Base-by-base conservation (phyloP, 148 eudicot species). In the Rhododendron ovatum region DNA sequence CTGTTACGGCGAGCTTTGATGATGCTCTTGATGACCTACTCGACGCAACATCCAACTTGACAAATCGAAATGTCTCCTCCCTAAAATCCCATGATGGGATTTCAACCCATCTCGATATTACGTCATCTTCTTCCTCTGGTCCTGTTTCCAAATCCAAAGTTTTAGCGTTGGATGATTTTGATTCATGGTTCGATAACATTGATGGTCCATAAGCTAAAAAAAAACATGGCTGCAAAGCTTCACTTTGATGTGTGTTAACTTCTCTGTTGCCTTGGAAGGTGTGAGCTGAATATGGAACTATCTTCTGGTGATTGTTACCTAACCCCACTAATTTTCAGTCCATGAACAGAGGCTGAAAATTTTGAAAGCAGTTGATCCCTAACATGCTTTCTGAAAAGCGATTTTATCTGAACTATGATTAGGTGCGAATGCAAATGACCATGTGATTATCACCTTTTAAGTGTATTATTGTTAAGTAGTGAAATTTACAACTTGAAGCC, bases 161-260 rank as follows among this genome's bases (percentile, higher is more conserved):
- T n/a, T 59, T 94, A 73, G 45, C 45, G 45, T 41, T 41, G 45
- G 98, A 94, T 85, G 98, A 96, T 88, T 96, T 96, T 84, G 98
- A 94, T 90, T 91, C 98, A 39, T 96, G 98, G 96, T 89, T 96
- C 12, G 94, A 94, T 86, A 86, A 93, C 33, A 75, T 95, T 93
- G 89, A 90, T 82, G 45, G 33, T 28, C 82, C 51, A 4, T 41
- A 79, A 82, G 51, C 18, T 47, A 22, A 63, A 10, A 77, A 47
- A 69, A 41, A 41, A 41, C 0, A 7, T 61, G 73, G 86, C 26
- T 61, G 50, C 10, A 61, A n/a, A 7, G 84, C 74, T 28, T 51
- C 28, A 22, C 59, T 82, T 67, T 80, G 61, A 4, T 51, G 65
- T 80, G 37, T 51, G 20, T 53, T 51, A 50, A 80, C 14, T 45